Evolutionary conservation across 441 rosid species (phyloP).

Genomic region (Capsella rubella): DNA sequence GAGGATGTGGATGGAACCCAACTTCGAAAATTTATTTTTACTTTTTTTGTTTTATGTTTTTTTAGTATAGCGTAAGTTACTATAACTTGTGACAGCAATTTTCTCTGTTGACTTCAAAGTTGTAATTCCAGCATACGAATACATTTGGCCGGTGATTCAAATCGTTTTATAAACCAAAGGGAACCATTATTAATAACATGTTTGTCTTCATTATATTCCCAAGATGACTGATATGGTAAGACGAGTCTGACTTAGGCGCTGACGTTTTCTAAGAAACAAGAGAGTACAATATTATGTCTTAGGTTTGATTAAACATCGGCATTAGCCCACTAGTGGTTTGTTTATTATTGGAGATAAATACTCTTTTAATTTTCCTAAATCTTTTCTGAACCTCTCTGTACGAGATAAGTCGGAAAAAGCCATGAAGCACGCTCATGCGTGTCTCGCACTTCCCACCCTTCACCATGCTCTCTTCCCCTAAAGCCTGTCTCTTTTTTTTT

Average conservation of each 20-base stretch:
- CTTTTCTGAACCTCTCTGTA: slow-evolving; percentile 25
- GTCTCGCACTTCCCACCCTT: slow-evolving; percentile 42
- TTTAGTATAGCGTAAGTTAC: no score
- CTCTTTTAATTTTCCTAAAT: slow-evolving; percentile 1
- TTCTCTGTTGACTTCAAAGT: slow-evolving; percentile 5
- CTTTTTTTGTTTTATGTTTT: neutral
- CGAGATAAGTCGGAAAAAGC: slow-evolving; percentile 30
- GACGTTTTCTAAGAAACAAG: neutral
- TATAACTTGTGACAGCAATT: neutral
- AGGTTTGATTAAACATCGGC: neutral
- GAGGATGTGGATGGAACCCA: slow-evolving; percentile 22
- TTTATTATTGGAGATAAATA: slow-evolving; percentile 7
- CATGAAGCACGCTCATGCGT: slow-evolving; percentile 50
- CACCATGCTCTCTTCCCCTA: slow-evolving; percentile 28
- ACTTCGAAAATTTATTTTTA: slow-evolving; percentile 4
- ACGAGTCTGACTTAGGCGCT: neutral
- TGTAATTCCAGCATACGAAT: neutral
- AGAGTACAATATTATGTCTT: neutral
- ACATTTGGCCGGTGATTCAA: slow-evolving; percentile 7
- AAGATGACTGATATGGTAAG: neutral
- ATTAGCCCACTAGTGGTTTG: slow-evolving; percentile 2
- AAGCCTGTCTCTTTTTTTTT: slow-evolving; percentile 33
- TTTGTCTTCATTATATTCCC: neutral
- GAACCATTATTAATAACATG: neutral
- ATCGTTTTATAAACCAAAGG: neutral